Evolutionary conservation across 768 basidiomycete species (phyloP), one percentile per base, ranked within the genome.

Genomic region (Trichaptum fuscoviolaceum): DNA sequence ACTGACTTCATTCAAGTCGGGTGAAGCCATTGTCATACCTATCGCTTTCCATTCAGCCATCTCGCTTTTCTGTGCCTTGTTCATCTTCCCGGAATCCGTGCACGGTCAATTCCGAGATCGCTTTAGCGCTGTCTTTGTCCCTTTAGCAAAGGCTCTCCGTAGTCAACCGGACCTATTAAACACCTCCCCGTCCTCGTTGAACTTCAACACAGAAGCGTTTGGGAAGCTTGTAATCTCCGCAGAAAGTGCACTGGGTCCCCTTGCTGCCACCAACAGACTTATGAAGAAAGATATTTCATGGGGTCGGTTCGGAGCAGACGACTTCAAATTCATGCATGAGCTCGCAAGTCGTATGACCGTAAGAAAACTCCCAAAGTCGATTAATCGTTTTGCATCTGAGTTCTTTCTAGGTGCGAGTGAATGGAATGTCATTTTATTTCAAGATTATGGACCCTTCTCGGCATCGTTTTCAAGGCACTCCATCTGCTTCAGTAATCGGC

Each of bases 391-490:
- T 15, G 3, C 23, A 17, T 24, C 24, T 61, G 25, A 25, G 10
- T 34, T 20, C 0, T 18, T 1, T 63, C 15, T 26, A 68, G 68
- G 35, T 83, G 12, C 78, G 86, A 8, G 82, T 84, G n/a, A 80
- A 87, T 68, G 90, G 90, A 20, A 80, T 91, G 81, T 77, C 75
- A 23, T 73, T 83, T 52, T 91, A 89, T 71, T 91, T 88, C 67
- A 75, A 74, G 0, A 71, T 91, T n/a, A 82, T 89, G 10, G 87
- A 91, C 68, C 85, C 88, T 0, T 82, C 81, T 23, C 75, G 85
- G 57, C 85, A 87, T 70, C 80, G 74, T 64, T 90, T 90, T 69
- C 59, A 25, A 25, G 10, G 25, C 18, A 61, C 59, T 34, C 59
- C 59, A 25, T 3, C 25, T 20, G 23, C 59, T 17, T 61, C 59